Evolutionary conservation across 164 flowering plant genomes (phyloP).

Genomic region (Magnolia sinica): DNA sequence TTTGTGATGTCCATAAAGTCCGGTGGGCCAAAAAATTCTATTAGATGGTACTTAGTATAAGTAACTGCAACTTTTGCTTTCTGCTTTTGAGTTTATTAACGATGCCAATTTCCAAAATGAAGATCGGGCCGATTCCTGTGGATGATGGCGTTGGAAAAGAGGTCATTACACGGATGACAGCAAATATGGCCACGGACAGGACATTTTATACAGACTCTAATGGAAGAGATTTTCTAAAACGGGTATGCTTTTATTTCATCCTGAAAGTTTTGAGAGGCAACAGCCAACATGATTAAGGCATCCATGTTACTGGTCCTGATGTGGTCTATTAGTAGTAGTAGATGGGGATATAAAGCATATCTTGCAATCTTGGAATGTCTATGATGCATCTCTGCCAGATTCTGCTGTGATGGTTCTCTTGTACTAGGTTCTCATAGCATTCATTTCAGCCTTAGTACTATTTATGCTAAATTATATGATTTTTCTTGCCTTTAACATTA

Average conservation of each 20-base stretch:
- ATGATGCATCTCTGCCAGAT: no score
- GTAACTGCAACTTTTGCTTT: background rate
- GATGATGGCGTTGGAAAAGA: slow-evolving; percentile 80
- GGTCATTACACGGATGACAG: slow-evolving; percentile 62
- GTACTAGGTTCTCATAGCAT: no score
- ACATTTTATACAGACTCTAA: slow-evolving; percentile 85
- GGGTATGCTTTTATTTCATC: slow-evolving; percentile 37
- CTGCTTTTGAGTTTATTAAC: background rate
- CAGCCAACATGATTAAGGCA: background rate
- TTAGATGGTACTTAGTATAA: no score
- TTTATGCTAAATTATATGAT: no score
- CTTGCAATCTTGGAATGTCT: no score
- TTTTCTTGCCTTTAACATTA: no score
- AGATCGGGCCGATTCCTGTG: slow-evolving; percentile 83
- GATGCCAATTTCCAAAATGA: slow-evolving; percentile 18
- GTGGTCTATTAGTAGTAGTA: background rate
- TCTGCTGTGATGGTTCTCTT: no score
- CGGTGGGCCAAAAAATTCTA: background rate
- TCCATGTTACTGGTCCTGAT: background rate
- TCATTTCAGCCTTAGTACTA: no score
- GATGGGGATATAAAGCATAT: no score
- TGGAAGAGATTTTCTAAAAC: slow-evolving; percentile 80
- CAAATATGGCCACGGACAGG: slow-evolving; percentile 70
- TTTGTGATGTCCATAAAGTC: background rate
- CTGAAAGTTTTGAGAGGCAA: background rate